Evolutionary conservation across 805 yeast species (phyloP).

Genomic region (Dipodascus geniculatus): DNA sequence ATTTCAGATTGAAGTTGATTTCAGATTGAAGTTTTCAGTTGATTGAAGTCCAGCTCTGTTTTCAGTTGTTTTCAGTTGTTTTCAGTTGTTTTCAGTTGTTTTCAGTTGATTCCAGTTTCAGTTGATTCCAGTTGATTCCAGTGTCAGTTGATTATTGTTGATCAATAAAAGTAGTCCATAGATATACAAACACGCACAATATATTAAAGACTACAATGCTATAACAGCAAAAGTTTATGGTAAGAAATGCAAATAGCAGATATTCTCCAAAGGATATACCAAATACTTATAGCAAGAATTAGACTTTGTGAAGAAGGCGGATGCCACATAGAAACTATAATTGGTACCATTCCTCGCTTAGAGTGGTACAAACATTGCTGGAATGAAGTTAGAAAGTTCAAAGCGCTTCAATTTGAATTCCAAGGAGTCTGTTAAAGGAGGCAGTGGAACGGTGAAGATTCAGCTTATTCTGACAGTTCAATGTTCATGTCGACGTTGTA

Average conservation of each 20-base stretch:
- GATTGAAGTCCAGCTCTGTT: too few species aligned
- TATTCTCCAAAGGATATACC: too few species aligned
- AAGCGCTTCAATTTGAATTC: background rate
- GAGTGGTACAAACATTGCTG: background rate
- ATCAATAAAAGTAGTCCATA: too few species aligned
- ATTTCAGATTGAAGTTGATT: too few species aligned
- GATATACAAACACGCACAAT: too few species aligned
- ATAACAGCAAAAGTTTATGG: background rate
- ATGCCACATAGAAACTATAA: background rate
- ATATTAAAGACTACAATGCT: background rate
- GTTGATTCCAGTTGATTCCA: background rate
- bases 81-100: too few species aligned
- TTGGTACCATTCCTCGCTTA: background rate
- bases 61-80: too few species aligned
- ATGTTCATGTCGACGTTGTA: too few species aligned
- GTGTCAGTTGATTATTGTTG: background rate
- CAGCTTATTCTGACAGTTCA: too few species aligned
- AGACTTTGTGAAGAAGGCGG: background rate
- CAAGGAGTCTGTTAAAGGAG: background rate
- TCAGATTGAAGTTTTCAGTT: too few species aligned
- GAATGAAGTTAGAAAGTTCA: background rate
- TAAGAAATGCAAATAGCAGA: too few species aligned
- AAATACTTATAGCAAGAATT: background rate
- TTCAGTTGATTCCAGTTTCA: too few species aligned
- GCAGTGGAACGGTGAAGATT: background rate